Conservation (phyloP, 345 rosid genomes). For the Gossypium bickii region DNA sequence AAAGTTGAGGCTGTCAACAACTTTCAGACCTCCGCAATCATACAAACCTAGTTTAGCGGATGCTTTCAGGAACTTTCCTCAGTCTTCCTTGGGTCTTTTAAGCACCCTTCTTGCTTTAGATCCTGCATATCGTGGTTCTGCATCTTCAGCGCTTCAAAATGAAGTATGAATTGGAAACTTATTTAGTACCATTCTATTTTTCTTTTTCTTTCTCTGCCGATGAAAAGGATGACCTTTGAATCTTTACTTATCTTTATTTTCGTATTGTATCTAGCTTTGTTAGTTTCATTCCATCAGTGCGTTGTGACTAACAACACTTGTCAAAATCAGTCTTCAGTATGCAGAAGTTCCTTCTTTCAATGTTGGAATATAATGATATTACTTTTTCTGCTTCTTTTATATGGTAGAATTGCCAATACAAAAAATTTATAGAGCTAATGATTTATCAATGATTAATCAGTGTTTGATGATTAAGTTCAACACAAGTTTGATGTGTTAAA, state of each 20-base stretch:
- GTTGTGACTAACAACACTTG: neutral
- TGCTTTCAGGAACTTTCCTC: conserved; percentile 40
- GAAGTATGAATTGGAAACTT: conserved; percentile 21
- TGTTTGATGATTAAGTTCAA: neutral
- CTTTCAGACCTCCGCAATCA: conserved; percentile 48
- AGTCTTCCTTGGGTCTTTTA: conserved; percentile 47
- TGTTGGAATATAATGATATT: neutral
- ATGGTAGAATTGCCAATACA: neutral
- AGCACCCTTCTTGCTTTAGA: conserved; percentile 55
- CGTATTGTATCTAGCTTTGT: neutral
- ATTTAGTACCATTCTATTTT: neutral
- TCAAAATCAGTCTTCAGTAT: neutral
- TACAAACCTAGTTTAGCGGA: conserved; percentile 37
- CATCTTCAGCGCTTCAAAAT: conserved; percentile 41
- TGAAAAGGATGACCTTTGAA: neutral
- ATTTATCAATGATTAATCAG: neutral
- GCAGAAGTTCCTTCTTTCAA: neutral
- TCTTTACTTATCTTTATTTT: neutral
- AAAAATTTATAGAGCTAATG: neutral
- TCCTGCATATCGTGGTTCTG: conserved; percentile 46
- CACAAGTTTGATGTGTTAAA: neutral
- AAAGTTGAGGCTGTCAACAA: conserved; percentile 53
- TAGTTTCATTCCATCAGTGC: neutral
- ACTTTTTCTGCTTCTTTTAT: neutral
- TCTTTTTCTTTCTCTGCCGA: neutral